phyloP scores from a whole-genome alignment of 75 land plant genomes.

The Cunninghamia lanceolata region DNA sequence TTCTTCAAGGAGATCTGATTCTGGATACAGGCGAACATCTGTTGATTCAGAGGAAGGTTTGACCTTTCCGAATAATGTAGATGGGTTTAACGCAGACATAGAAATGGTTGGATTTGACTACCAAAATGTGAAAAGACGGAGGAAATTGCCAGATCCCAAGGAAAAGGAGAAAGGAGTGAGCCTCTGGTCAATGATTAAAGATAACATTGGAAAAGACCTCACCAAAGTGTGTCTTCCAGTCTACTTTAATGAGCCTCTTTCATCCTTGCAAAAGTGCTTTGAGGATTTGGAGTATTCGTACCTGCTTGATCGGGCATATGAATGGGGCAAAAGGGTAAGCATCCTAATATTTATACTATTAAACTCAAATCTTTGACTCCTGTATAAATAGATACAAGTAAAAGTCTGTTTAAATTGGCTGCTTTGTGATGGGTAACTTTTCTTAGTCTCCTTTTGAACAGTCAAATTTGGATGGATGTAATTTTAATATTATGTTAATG shows the following conservation, averaged over 20 bases:
- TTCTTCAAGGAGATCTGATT: not conserved
- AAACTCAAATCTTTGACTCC: not conserved
- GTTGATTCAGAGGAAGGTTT: constrained; percentile 10
- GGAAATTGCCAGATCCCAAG: constrained; percentile 73
- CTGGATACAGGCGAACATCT: constrained; percentile 10
- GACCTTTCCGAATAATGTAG: not conserved
- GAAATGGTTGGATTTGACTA: constrained; percentile 28
- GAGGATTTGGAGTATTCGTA: constrained; percentile 88
- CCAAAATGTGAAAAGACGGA: constrained; percentile 59
- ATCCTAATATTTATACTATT: not conserved
- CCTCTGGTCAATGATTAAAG: constrained; percentile 92
- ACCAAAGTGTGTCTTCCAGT: constrained; percentile 89
- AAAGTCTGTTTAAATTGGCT: not conserved
- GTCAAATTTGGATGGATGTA: not conserved
- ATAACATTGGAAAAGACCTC: constrained; percentile 87
- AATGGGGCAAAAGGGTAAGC: constrained; percentile 79
- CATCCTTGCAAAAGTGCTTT: constrained; percentile 88
- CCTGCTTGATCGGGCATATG: constrained; percentile 75
- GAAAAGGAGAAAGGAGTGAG: constrained; percentile 86
- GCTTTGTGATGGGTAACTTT: not conserved
- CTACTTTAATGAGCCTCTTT: constrained; percentile 91
- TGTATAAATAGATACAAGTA: not conserved
- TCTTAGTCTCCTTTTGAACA: not conserved
- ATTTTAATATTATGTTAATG: not conserved
- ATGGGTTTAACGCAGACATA: not conserved